Percentiles rank a stretch among this genome's conserved stretches.
phyloP scores from a whole-genome alignment of 2,329 filamentous ascomycete genomes.

The Aspergillus udagawae region DNA sequence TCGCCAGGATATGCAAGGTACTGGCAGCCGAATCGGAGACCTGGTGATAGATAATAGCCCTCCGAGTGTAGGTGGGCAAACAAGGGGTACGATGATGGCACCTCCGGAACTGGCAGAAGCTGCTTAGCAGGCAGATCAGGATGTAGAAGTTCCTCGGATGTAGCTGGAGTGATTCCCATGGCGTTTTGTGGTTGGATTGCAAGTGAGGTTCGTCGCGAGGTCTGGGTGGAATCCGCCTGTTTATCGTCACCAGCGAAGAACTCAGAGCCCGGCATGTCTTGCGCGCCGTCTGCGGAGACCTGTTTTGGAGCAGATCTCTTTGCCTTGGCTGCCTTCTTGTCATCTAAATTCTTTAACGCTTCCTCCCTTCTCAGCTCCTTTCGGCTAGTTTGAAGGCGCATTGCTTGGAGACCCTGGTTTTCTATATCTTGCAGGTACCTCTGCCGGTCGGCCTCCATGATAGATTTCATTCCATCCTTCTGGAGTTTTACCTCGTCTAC shows the following conservation, averaged over 20 bases:
- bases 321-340: slow-evolving; percentile 28
- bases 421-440: slow-evolving; percentile 58
- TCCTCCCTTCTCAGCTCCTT: slow-evolving; percentile 50
- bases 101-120: slow-evolving; percentile 29
- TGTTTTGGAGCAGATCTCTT: slow-evolving; percentile 18
- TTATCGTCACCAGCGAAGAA: slow-evolving; percentile 20
- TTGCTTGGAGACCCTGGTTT: slow-evolving; percentile 51
- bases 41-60: slow-evolving; percentile 85
- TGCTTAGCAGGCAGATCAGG: slow-evolving; percentile 23
- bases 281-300: slow-evolving; percentile 6
- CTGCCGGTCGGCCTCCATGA: slow-evolving; percentile 55
- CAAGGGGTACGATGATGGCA: slow-evolving; percentile 62
- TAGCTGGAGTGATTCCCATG: slow-evolving; percentile 47
- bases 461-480: slow-evolving; percentile 56
- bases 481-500: slow-evolving; percentile 76
- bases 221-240: slow-evolving; percentile 3
- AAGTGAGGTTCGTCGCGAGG: slow-evolving; percentile 13
- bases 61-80: slow-evolving; percentile 74
- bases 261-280: slow-evolving; percentile 15
- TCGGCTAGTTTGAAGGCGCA: slow-evolving; percentile 43
- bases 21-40: slow-evolving; percentile 87
- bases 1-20: slow-evolving; percentile 96
- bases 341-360: slow-evolving; percentile 48
- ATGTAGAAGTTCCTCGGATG: slow-evolving; percentile 46
- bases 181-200: slow-evolving; percentile 14